A percentile compares a stretch with the other conserved stretches of the same genome.
These are phyloP conservation scores for Colletotrichum coccodes DNA, from an alignment of 2,329 filamentous ascomycete genomes.

Conservation along the genomic window DNA sequence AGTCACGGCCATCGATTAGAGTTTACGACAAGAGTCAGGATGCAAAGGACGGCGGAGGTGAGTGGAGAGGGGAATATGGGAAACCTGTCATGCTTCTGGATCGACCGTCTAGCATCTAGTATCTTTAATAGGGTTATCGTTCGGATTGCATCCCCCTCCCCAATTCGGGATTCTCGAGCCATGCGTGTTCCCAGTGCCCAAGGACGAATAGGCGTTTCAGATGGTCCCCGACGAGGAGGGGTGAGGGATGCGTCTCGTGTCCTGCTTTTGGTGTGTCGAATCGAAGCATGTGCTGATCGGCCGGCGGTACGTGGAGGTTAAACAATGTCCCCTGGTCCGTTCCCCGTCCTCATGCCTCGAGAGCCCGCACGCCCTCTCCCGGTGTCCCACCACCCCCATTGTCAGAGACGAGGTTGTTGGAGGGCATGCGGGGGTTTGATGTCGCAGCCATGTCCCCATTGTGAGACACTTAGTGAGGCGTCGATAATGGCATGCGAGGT, in stretches of 20 bases:
- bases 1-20: not conserved
- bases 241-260: slow-evolving; percentile 4
- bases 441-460: slow-evolving; percentile 11
- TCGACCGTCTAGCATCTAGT: slow-evolving; percentile 14
- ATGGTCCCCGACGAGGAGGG: slow-evolving; percentile 7
- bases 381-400: too few relatives aligned
- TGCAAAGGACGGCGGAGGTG: not conserved
- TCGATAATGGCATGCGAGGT: not conserved
- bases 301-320: slow-evolving; percentile 8
- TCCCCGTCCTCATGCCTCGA: too few relatives aligned
- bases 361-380: too few relatives aligned
- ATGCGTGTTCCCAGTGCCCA: slow-evolving; percentile 1
- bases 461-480: slow-evolving; percentile 25
- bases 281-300: slow-evolving; percentile 4
- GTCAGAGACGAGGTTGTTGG: slow-evolving; percentile 3
- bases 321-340: too few relatives aligned
- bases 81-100: slow-evolving; percentile 4
- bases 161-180: slow-evolving; percentile 4
- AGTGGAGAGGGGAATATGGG: not conserved
- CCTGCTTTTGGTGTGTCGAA: not conserved
- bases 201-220: slow-evolving; percentile 26
- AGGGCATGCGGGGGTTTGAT: not conserved
- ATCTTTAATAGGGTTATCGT: slow-evolving; percentile 19
- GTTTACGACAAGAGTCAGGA: slow-evolving; percentile 13
- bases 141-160: not conserved